phyloP scores from a whole-genome alignment of 192 early-diverging fungal genomes.

The Paraglomus brasilianum region DNA sequence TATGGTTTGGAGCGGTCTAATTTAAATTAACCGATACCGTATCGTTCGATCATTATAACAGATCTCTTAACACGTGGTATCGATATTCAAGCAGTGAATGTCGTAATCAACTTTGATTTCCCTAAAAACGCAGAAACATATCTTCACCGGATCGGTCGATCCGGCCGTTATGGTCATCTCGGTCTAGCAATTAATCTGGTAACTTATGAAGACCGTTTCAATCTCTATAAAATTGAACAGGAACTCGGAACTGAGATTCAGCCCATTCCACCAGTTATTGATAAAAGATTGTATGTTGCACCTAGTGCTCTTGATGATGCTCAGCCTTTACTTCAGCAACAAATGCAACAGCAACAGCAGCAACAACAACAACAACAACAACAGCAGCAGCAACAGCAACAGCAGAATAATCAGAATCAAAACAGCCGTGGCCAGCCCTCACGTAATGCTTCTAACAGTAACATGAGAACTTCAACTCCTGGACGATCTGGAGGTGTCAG shows the following conservation, averaged over 20 bases:
- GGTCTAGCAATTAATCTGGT: constrained; percentile 98
- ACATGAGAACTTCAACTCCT: constrained; percentile 15
- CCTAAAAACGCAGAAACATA: constrained; percentile 99
- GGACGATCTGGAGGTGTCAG: constrained; percentile 14
- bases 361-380: constrained; percentile 41
- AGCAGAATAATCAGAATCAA: constrained; percentile 39
- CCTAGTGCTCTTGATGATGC: constrained; percentile 71
- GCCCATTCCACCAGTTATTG: constrained; percentile 96
- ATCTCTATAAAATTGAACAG: constrained; percentile 97
- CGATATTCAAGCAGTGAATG: constrained; percentile 99
- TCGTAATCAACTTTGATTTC: constrained; percentile 99
- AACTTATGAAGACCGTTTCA: constrained; percentile 97
- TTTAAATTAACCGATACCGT: not conserved
- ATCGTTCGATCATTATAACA: constrained; percentile 32
- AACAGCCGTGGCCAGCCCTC: constrained; percentile 18
- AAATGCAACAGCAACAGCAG: constrained; percentile 44
- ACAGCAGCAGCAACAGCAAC: constrained; percentile 43
- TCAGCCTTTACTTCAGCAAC: constrained; percentile 47
- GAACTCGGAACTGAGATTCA: constrained; percentile 98
- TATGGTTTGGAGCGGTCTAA: not conserved
- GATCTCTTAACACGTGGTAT: constrained; percentile 98
- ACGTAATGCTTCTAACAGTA: not conserved
- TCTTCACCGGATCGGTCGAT: constrained; percentile 97
- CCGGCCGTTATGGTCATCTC: constrained; percentile 93
- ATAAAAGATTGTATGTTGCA: constrained; percentile 87